phyloP scores from a whole-genome alignment of 2,329 filamentous ascomycete genomes.

The Epichloe festucae region DNA sequence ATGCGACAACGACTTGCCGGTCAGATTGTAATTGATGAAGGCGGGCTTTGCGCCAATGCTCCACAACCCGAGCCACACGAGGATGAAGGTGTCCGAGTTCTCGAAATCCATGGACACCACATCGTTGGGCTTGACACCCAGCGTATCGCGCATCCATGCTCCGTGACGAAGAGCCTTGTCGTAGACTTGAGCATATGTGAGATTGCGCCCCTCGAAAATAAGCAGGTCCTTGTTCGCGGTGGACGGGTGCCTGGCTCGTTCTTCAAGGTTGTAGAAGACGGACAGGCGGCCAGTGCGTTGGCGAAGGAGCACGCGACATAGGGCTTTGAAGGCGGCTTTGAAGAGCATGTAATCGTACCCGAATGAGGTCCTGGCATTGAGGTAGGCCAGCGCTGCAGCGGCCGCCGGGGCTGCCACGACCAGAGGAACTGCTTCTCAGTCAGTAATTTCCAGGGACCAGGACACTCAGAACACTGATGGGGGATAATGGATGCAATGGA shows the following conservation, averaged over 20 bases:
- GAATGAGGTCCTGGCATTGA: conserved; percentile 58
- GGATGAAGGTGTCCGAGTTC: conserved; percentile 68
- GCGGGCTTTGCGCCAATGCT: conserved; percentile 71
- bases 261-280: conserved; percentile 64
- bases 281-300: conserved; percentile 50
- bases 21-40: conserved; percentile 79
- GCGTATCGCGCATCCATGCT: conserved; percentile 54
- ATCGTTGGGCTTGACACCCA: conserved; percentile 54
- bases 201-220: conserved; percentile 53
- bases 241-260: conserved; percentile 38
- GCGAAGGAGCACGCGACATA: conserved; percentile 29
- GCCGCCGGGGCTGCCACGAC: conserved; percentile 45
- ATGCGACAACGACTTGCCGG: conserved; percentile 57
- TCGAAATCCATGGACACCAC: conserved; percentile 72
- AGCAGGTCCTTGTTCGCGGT: conserved; percentile 46
- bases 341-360: conserved; percentile 54
- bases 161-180: conserved; percentile 59
- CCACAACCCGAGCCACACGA: conserved; percentile 68
- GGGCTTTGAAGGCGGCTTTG: conserved; percentile 34
- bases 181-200: conserved; percentile 68
- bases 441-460: neutral
- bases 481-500: neutral
- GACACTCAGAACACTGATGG: neutral
- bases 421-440: conserved; percentile 32
- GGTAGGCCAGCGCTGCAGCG: conserved; percentile 57